A percentile compares a stretch with the other conserved stretches of the same genome.
phyloP scores from a whole-genome alignment of 768 basidiomycete genomes.

The Termitomyces sp. region DNA sequence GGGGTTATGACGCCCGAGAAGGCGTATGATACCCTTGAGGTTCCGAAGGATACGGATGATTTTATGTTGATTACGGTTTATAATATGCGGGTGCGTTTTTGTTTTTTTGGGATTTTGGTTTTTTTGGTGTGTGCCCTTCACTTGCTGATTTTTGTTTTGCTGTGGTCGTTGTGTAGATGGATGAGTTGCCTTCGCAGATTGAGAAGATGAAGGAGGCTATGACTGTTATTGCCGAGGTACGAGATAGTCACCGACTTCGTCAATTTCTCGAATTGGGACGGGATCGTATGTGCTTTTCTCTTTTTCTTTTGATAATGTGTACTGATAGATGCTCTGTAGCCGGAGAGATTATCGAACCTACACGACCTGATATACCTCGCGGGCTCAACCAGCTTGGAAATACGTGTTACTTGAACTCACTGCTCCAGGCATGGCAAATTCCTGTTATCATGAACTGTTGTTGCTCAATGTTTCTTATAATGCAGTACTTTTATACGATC shows the following conservation, averaged over 20 bases:
- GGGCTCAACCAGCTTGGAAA: slow-evolving; percentile 88
- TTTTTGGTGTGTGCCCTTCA: neutral
- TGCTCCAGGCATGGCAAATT: slow-evolving; percentile 50
- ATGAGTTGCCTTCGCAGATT: slow-evolving; percentile 62
- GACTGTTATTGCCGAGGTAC: slow-evolving; percentile 64
- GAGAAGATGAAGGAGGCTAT: slow-evolving; percentile 75
- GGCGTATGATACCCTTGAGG: slow-evolving; percentile 70
- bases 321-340: slow-evolving; percentile 35
- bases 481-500: slow-evolving; percentile 94
- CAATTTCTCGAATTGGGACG: slow-evolving; percentile 59
- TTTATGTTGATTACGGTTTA: slow-evolving; percentile 70
- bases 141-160: slow-evolving; percentile 1
- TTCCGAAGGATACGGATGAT: slow-evolving; percentile 68
- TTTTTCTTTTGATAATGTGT: neutral
- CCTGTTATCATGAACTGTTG: neutral
- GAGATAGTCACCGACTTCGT: slow-evolving; percentile 68
- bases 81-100: slow-evolving; percentile 56
- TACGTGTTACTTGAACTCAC: slow-evolving; percentile 82
- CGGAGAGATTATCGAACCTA: slow-evolving; percentile 53
- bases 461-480: neutral
- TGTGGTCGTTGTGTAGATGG: slow-evolving; percentile 40
- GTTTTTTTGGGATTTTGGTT: neutral
- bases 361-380: slow-evolving; percentile 66
- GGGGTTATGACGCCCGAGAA: slow-evolving; percentile 59
- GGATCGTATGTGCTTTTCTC: slow-evolving; percentile 60